Base-by-base conservation (phyloP, 2,329 filamentous ascomycete species). In the Talaromyces albobiverticillius region DNA sequence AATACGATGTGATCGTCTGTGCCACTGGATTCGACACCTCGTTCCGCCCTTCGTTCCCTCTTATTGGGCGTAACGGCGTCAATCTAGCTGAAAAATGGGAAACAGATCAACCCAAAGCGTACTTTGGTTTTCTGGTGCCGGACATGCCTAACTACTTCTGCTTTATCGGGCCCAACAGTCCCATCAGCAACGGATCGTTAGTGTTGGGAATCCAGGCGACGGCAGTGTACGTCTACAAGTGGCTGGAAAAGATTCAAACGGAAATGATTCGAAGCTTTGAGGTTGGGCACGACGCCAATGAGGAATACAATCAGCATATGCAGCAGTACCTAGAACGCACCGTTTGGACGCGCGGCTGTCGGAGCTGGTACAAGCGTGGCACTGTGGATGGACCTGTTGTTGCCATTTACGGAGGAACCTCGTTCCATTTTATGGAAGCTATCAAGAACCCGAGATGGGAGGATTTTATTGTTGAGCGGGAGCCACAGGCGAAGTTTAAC, bases 81-180 rank as follows among this genome's bases (percentile, higher is more conserved):
- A 71, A 74, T 46, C 67, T 81, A 9, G 69, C 74, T 29, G 72
- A 77, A 53, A 65, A 72, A 23, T 80, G 76, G 77, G 64, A 67
- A 5, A 60, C 68, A 22, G 66, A 69, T 20, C 48, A 51, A 18
- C 64, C 72, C n/a, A 66, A 70, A 31, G 70, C 69, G 4, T 81
- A 81, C 62, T 61, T 79, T 4, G 75, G 76, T 6, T 60, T 79
- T 13, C 71, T 72, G 0, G 74, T 72, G 3, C 70, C 75, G 0
- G 69, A 72, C 3, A 76, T 78, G 60, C 78, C 78, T 18, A 79
- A 79, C 60, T 79, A 70, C 52, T 70, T 69, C 53, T 67, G 62
- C 10, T 64, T 70, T 41, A 63, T 69, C 16, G 64, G 62, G 2
- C 63, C 63, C 5, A 61, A 67, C 49, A 69, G 70, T 1, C 73